Conservation (phyloP, 116 monocot genomes). For the Thalassia testudinum region DNA sequence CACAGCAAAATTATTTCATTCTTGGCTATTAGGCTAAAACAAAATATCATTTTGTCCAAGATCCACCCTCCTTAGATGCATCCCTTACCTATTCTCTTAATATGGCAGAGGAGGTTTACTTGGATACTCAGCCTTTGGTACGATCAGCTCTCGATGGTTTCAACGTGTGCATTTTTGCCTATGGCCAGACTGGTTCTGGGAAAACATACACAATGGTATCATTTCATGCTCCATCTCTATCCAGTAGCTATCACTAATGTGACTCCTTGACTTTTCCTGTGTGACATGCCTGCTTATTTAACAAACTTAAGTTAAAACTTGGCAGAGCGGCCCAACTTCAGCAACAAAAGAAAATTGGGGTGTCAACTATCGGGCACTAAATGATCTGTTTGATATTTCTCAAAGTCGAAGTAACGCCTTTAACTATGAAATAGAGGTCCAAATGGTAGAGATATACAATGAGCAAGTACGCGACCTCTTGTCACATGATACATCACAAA, state of each 20-base stretch:
- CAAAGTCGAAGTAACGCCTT: conserved; percentile 21
- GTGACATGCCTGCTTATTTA: neutral
- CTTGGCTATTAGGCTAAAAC: neutral
- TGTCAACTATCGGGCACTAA: conserved; percentile 68
- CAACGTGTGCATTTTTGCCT: conserved; percentile 85
- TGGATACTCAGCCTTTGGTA: conserved; percentile 63
- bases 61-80: neutral
- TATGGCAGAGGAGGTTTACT: conserved; percentile 44
- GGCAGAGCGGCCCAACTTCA: conserved; percentile 47
- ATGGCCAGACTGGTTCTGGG: conserved; percentile 85
- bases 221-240: neutral
- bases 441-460: conserved; percentile 95
- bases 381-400: conserved; percentile 78
- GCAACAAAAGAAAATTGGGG: conserved; percentile 48
- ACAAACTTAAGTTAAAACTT: too few species aligned
- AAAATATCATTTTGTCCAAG: neutral
- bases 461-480: conserved; percentile 91
- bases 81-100: too few species aligned
- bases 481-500: conserved; percentile 31
- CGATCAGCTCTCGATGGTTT: conserved; percentile 76
- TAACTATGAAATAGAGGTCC: conserved; percentile 58
- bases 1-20: neutral
- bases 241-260: neutral
- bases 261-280: neutral
- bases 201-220: conserved; percentile 90